Conservation (phyloP, 495 filamentous ascomycete species). For the Tirmania nivea region DNA sequence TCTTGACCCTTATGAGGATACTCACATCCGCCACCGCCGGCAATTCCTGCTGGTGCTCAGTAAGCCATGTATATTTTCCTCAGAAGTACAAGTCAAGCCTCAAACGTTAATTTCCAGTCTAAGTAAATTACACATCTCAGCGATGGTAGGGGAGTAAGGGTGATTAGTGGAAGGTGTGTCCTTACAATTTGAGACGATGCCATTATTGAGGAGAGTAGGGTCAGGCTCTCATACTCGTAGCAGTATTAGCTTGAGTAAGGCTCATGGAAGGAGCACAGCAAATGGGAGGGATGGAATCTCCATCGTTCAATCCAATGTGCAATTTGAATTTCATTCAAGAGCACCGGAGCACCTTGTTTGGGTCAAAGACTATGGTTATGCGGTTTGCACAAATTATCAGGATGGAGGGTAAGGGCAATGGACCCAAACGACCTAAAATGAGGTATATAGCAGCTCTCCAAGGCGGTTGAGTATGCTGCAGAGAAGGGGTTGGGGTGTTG, state of each 20-base stretch:
- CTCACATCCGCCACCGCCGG: too few relatives aligned
- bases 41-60: too few relatives aligned
- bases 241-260: background rate
- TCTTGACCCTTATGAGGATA: too few relatives aligned
- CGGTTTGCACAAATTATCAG: conserved; percentile 71
- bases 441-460: too few relatives aligned
- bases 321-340: conserved; percentile 83
- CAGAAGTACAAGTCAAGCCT: conserved; percentile 29
- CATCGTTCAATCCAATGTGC: conserved; percentile 96
- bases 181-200: background rate
- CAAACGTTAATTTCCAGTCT: conserved; percentile 99
- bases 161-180: background rate
- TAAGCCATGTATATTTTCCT: conserved; percentile 75
- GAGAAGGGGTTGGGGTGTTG: too few relatives aligned
- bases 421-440: too few relatives aligned
- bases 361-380: conserved; percentile 99
- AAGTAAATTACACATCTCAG: conserved; percentile 63
- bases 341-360: background rate
- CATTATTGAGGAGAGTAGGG: background rate
- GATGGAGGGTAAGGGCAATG: conserved; percentile 12
- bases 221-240: background rate
- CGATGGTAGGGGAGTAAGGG: conserved; percentile 5
- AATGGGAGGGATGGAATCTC: background rate
- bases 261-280: background rate
- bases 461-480: too few relatives aligned